Conservation (phyloP, 805 yeast species). For the Wickerhamiella galacta region DNA sequence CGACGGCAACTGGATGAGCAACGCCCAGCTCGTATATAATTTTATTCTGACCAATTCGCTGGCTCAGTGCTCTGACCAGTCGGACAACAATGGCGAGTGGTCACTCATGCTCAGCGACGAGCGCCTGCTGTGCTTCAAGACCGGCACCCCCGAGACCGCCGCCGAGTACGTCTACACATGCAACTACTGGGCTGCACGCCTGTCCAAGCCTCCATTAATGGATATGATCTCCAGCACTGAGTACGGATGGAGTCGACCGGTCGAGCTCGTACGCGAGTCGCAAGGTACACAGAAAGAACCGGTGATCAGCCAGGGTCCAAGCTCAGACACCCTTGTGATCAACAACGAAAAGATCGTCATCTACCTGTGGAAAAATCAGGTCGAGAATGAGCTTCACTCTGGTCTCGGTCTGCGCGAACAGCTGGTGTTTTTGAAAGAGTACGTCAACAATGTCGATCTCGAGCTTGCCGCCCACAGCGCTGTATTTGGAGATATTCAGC, state of each 20-base stretch:
- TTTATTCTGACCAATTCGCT: conserved; percentile 33
- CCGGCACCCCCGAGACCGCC: conserved; percentile 53
- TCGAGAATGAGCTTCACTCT: conserved; percentile 18
- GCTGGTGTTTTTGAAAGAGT: conserved; percentile 24
- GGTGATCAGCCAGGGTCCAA: conserved; percentile 1
- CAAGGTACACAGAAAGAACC: conserved; percentile 3
- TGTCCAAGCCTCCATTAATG: conserved; percentile 61
- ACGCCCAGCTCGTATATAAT: conserved; percentile 39
- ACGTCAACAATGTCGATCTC: conserved; percentile 26
- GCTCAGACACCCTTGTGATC: conserved; percentile 8
- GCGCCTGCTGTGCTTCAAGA: conserved; percentile 38
- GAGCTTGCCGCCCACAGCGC: conserved; percentile 30
- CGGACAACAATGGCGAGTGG: conserved; percentile 30
- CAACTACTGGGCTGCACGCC: conserved; percentile 81
- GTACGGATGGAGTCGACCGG: conserved; percentile 49
- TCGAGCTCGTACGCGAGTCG: conserved; percentile 3
- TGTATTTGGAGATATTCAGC: conserved; percentile 24
- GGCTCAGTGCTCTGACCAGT: conserved; percentile 25
- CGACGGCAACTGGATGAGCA: conserved; percentile 55
- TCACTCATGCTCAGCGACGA: conserved; percentile 36
- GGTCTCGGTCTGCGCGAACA: conserved; percentile 24
- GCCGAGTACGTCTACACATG: conserved; percentile 55
- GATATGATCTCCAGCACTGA: conserved; percentile 58
- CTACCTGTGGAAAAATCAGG: conserved; percentile 21
- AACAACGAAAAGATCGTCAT: conserved; percentile 17